Base-by-base conservation (phyloP, 1,284 basidiomycete species). In the Trametes versicolor region DNA sequence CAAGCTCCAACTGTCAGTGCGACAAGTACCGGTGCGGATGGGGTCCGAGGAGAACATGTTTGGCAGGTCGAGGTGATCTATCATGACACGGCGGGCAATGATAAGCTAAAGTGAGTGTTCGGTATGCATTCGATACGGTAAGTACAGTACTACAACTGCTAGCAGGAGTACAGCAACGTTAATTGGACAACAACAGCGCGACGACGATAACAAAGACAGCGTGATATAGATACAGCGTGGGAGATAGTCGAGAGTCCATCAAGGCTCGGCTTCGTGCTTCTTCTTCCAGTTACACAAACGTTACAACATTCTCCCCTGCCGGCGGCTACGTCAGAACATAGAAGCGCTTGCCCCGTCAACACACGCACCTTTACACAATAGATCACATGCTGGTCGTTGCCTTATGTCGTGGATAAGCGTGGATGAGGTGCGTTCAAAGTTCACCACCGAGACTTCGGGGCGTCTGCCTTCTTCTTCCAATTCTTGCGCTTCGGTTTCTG, bases 401-500 rank as follows among this genome's bases (percentile, higher is more conserved):
- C 41, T 7, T n/a, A n/a, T 13, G 41, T 43, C 19, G 15, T 17
- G 17, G 19, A n/a, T n/a, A 19, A 23, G 4, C 10, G 55, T 25
- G 19, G 17, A 3, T 19, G 34, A 21, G 34, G 51, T 48, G 10
- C 9, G 41, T 9, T 17, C 21, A n/a, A 21, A 13, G 54, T 54
- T 61, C 49, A 67, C 65, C 66, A 67, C 21, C 66, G 59, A 36
- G 62, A 59, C 55, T 64, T 64, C 45, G 62, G 62, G 15, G 43
- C 19, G 27, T 50, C 58, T 21, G 64, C 25, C 55, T 60, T 64
- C 54, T 64, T 64, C 39, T 57, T 60, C 41, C 58, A 50, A 21
- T 32, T 47, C 58, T 48, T 66, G 8, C 65, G 65, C 55, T 63
- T 65, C 29, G 58, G 49, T 21, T 65, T 69, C 47, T 65, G 55